A percentile compares a stretch with the other conserved stretches of the same genome.
Evolutionary conservation across 352 stramenopile genomes (phyloP).

Genomic region (Phytopythium aichiense): DNA sequence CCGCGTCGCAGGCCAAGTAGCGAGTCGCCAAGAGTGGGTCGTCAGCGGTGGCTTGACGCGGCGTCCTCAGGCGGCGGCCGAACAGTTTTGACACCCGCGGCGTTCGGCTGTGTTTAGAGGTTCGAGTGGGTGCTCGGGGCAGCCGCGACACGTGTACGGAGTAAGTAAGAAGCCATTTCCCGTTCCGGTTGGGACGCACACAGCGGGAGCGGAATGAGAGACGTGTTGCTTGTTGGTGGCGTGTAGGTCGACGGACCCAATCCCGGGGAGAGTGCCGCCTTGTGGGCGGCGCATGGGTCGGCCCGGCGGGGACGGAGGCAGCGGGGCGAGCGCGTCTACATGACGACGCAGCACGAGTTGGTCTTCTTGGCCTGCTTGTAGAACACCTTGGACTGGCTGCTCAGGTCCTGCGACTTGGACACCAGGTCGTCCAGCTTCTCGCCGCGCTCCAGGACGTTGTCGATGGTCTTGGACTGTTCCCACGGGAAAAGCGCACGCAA

Average conservation of each 20-base stretch:
- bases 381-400: constrained; percentile 99
- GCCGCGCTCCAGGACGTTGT: constrained; percentile 97
- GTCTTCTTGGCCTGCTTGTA: constrained; percentile 99
- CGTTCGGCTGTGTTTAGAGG: neutral
- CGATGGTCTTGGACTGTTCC: constrained; percentile 96
- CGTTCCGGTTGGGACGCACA: neutral
- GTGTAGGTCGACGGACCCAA: neutral
- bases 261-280: neutral
- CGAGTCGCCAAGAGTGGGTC: neutral
- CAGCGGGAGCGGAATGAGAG: neutral
- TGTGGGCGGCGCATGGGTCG: neutral
- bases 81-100: neutral
- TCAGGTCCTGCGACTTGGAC: constrained; percentile 98
- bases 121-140: neutral
- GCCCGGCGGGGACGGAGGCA: neutral
- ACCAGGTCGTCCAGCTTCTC: constrained; percentile 99
- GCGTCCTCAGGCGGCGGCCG: neutral
- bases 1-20: constrained; percentile 25
- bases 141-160: neutral
- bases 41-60: neutral
- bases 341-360: constrained; percentile 97
- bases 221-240: neutral
- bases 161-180: neutral
- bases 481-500: neutral
- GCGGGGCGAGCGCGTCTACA: constrained; percentile 36